phyloP scores from a whole-genome alignment of 2,329 filamentous ascomycete genomes.

The Elsinoe arachidis region DNA sequence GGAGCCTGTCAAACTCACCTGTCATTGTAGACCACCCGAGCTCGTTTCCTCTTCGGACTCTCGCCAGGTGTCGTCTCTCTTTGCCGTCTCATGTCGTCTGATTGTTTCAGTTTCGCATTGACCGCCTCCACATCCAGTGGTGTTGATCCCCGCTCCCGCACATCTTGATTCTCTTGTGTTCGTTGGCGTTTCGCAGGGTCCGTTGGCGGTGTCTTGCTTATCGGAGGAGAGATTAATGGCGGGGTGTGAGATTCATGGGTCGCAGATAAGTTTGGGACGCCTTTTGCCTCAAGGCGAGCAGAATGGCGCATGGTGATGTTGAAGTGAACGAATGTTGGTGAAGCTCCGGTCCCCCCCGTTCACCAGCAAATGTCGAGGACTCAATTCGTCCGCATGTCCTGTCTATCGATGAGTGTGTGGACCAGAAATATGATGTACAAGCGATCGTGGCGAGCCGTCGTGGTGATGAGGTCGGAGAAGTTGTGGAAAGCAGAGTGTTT shows the following conservation, averaged over 20 bases:
- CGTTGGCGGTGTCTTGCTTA: conserved; percentile 53
- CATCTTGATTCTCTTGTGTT: conserved; percentile 20
- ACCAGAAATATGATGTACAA: neutral
- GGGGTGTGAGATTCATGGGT: conserved; percentile 33
- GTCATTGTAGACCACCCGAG: conserved; percentile 52
- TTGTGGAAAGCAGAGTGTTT: conserved; percentile 4
- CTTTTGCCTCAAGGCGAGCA: conserved; percentile 11
- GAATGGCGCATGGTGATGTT: conserved; percentile 10
- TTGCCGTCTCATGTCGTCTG: conserved; percentile 50
- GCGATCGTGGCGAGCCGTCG: neutral
- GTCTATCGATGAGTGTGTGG: neutral
- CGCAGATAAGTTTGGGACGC: conserved; percentile 9
- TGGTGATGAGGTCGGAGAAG: neutral
- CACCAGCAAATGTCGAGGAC: neutral
- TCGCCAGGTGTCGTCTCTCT: conserved; percentile 54
- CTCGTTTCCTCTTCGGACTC: conserved; percentile 61
- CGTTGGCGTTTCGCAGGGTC: conserved; percentile 38
- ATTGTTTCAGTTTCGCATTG: conserved; percentile 52
- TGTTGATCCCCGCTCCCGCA: conserved; percentile 36
- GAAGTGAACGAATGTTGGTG: neutral
- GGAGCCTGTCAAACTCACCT: conserved; percentile 27
- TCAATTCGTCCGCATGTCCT: conserved; percentile 5
- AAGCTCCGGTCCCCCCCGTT: neutral
- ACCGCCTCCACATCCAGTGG: conserved; percentile 52
- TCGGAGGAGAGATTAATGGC: conserved; percentile 45